Conservation (phyloP, 768 basidiomycete species). For the Pulveroboletus sp. region DNA sequence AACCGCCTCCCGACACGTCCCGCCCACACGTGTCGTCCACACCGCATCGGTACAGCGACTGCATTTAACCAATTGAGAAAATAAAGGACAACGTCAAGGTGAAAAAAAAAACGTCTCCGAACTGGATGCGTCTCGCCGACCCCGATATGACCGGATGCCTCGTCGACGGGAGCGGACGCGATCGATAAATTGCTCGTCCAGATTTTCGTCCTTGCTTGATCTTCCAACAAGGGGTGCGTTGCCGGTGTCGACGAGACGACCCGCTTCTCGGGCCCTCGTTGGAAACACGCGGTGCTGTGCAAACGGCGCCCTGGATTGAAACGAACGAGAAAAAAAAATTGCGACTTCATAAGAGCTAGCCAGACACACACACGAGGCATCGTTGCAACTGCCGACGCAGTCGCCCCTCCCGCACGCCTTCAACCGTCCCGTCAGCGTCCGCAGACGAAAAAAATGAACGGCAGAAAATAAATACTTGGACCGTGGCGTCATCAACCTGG, state of each 20-base stretch:
- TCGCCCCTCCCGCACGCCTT: neutral
- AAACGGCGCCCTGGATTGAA: neutral
- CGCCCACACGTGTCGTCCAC: no score
- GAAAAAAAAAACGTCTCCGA: slow-evolving; percentile 4
- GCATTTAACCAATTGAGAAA: no score
- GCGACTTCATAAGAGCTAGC: no score
- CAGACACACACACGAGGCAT: no score
- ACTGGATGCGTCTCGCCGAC: neutral
- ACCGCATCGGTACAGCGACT: no score
- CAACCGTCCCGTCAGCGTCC: neutral
- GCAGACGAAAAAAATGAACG: neutral
- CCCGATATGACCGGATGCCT: no score
- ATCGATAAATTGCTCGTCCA: slow-evolving; percentile 4
- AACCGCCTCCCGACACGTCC: no score
- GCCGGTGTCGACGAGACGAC: no score
- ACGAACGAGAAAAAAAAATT: neutral
- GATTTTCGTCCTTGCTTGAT: neutral
- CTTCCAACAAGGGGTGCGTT: no score
- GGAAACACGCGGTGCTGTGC: slow-evolving; percentile 26
- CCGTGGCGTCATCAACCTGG: neutral
- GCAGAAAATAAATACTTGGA: neutral
- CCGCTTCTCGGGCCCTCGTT: slow-evolving; percentile 20
- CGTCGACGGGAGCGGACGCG: no score
- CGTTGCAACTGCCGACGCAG: neutral
- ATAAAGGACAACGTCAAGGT: no score